These are phyloP conservation scores for Boletus vermiculosoides DNA, from an alignment of 768 basidiomycete species.

Conservation along the genomic window DNA sequence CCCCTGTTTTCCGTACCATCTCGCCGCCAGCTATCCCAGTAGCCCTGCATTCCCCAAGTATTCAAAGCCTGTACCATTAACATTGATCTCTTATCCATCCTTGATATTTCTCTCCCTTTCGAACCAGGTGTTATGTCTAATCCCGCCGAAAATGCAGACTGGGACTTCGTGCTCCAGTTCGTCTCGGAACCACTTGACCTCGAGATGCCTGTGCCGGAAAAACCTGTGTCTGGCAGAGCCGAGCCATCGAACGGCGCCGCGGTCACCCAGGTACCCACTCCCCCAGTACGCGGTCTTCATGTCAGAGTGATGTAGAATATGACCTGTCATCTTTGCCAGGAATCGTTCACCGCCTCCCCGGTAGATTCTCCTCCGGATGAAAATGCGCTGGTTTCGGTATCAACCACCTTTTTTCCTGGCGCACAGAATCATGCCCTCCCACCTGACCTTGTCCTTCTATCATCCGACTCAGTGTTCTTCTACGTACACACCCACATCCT, in stretches of 20 bases:
- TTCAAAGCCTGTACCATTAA: neutral
- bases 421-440: conserved; percentile 54
- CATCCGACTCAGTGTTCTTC: conserved; percentile 80
- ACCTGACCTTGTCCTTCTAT: conserved; percentile 65
- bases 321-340: conserved; percentile 19
- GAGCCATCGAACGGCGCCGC: conserved; percentile 13
- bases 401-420: conserved; percentile 78
- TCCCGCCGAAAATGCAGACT: conserved; percentile 48
- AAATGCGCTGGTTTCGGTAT: conserved; percentile 64
- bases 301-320: conserved; percentile 3
- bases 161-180: conserved; percentile 64
- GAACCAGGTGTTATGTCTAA: conserved; percentile 18
- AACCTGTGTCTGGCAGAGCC: conserved; percentile 30
- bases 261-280: conserved; percentile 56
- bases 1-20: conserved; percentile 20
- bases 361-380: conserved; percentile 37
- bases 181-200: conserved; percentile 46
- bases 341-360: conserved; percentile 35
- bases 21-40: conserved; percentile 2
- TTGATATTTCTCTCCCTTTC: neutral
- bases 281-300: conserved; percentile 47
- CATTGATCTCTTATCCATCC: neutral
- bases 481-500: conserved; percentile 68
- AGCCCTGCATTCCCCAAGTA: neutral
- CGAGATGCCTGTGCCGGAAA: conserved; percentile 36